These are phyloP conservation scores for Colletotrichum liaoningense DNA, from an alignment of 2,329 filamentous ascomycete genomes.

Conservation along the genomic window DNA sequence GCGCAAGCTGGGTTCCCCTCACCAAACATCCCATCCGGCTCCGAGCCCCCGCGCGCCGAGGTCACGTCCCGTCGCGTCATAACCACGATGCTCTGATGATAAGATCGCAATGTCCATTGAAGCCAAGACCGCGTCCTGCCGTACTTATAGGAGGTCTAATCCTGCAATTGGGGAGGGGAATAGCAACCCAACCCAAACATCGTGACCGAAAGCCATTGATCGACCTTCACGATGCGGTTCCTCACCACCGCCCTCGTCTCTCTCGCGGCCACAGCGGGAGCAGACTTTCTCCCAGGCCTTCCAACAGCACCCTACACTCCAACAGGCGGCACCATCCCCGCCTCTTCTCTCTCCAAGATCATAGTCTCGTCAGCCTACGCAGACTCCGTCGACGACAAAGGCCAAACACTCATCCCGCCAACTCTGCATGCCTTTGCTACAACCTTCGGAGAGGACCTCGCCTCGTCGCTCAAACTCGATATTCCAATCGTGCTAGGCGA, in stretches of 20 bases:
- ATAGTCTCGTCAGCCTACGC: constrained; percentile 57
- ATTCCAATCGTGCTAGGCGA: constrained; percentile 42
- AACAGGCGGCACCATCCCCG: constrained; percentile 41
- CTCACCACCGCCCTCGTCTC: background rate
- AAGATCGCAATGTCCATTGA: background rate
- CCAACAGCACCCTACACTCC: constrained; percentile 48
- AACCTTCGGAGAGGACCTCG: constrained; percentile 55
- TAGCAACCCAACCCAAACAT: background rate
- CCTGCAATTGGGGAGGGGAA: background rate
- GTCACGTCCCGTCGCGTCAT: background rate
- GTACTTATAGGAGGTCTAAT: background rate
- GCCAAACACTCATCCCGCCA: constrained; percentile 64
- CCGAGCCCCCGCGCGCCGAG: background rate
- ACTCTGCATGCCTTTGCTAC: constrained; percentile 58
- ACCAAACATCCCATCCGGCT: background rate
- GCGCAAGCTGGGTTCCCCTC: background rate
- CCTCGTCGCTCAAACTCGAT: constrained; percentile 43
- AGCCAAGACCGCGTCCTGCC: accelerated
- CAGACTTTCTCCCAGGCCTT: constrained; percentile 40
- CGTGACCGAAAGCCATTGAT: background rate
- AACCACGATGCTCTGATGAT: background rate
- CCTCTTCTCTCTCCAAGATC: constrained; percentile 47
- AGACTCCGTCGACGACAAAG: constrained; percentile 53
- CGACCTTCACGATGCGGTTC: constrained; percentile 8
- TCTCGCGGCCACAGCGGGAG: background rate